phyloP scores from a whole-genome alignment of 2,329 filamentous ascomycete species.

The Trichoderma polysporum region DNA sequence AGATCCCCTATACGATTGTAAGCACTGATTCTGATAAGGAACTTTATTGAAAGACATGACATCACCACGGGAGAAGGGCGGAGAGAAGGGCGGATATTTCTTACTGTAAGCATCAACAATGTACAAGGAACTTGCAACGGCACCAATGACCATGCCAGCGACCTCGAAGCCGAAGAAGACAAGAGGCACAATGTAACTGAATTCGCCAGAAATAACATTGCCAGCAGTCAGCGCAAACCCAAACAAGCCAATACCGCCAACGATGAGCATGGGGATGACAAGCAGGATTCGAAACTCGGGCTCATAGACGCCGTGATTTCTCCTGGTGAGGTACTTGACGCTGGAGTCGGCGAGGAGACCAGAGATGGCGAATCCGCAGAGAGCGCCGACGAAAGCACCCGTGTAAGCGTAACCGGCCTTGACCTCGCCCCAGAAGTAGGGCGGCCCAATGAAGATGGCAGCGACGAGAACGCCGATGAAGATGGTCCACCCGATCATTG shows the following conservation, averaged over 20 bases:
- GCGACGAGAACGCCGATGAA: conserved; percentile 83
- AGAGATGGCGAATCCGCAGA: conserved; percentile 74
- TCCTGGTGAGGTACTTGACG: conserved; percentile 66
- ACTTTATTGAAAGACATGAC: background rate
- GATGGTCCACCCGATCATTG: conserved; percentile 93
- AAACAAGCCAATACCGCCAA: conserved; percentile 76
- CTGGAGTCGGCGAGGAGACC: conserved; percentile 72
- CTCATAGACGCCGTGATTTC: conserved; percentile 81
- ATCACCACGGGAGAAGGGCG: background rate
- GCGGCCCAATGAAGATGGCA: conserved; percentile 77
- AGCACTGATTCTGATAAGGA: conserved; percentile 1
- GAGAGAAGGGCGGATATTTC: conserved; percentile 28
- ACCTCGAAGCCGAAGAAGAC: conserved; percentile 84
- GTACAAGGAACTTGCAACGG: conserved; percentile 81
- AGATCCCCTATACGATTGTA: conserved; percentile 59
- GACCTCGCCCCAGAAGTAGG: conserved; percentile 78
- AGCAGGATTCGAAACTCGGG: conserved; percentile 86
- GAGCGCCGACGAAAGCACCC: conserved; percentile 79
- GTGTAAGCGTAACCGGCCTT: conserved; percentile 85
- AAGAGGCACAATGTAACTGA: conserved; percentile 71
- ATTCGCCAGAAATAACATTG: conserved; percentile 54
- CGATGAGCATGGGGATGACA: conserved; percentile 76
- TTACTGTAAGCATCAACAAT: conserved; percentile 88
- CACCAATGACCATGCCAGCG: conserved; percentile 87
- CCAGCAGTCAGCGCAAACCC: conserved; percentile 76